These are phyloP conservation scores for Leccinum subrobustum DNA, from an alignment of 1,284 basidiomycete species.

Conservation along the genomic window DNA sequence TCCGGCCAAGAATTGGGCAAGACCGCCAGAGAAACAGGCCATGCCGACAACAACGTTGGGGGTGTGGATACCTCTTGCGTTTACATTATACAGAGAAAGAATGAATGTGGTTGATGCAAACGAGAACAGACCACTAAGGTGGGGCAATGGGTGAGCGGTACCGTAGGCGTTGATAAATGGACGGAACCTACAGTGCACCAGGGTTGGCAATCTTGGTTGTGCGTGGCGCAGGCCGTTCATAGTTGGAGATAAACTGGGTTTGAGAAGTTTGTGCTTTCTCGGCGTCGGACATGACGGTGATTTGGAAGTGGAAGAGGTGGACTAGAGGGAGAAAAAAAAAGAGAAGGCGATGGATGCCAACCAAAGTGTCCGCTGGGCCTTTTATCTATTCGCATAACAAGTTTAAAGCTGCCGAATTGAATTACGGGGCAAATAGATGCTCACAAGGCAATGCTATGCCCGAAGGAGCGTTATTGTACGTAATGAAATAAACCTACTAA, in stretches of 20 bases:
- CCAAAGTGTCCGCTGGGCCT: constrained; percentile 2
- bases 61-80: constrained; percentile 47
- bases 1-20: constrained; percentile 73
- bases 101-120: constrained; percentile 76
- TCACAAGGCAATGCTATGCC: constrained; percentile 22
- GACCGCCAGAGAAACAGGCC: constrained; percentile 81
- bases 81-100: constrained; percentile 64
- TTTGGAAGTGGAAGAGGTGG: not conserved
- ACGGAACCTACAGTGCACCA: constrained; percentile 44
- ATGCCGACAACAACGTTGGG: constrained; percentile 84
- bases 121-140: constrained; percentile 61
- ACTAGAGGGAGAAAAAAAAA: not conserved
- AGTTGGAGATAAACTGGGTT: constrained; percentile 17
- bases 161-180: too few species aligned
- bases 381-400: constrained; percentile 23
- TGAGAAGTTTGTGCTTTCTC: constrained; percentile 33
- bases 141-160: not conserved
- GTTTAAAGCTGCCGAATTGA: constrained; percentile 15
- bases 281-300: constrained; percentile 31
- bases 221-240: constrained; percentile 14
- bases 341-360: not conserved
- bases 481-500: not conserved
- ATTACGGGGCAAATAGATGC: constrained; percentile 13
- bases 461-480: not conserved
- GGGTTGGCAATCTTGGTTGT: constrained; percentile 48